Evolutionary conservation across 2,329 filamentous ascomycete genomes (phyloP).

Genomic region (Xylaria sp.): DNA sequence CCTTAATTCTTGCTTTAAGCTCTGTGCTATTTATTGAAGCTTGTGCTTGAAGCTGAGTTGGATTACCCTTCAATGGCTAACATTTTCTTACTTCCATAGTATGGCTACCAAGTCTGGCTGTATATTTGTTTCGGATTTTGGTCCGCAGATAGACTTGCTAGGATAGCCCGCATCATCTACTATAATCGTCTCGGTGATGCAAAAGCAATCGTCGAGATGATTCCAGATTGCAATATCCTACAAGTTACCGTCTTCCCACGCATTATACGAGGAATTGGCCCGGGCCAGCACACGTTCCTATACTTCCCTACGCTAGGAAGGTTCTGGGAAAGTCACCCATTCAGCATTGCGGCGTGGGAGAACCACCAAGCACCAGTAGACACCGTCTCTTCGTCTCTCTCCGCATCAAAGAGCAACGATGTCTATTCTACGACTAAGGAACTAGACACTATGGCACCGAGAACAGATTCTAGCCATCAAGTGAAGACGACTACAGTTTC

Average conservation of each 20-base stretch:
- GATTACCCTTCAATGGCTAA: background rate
- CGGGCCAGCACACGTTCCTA: conserved; percentile 40
- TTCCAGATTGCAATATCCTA: conserved; percentile 36
- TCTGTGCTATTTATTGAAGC: background rate
- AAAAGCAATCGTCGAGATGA: conserved; percentile 30
- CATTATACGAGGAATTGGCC: conserved; percentile 22
- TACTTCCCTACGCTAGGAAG: conserved; percentile 40
- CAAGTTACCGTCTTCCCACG: conserved; percentile 40
- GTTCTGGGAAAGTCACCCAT: conserved; percentile 47
- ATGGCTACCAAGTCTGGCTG: conserved; percentile 47
- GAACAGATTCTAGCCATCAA: conserved; percentile 1
- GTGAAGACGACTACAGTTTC: background rate
- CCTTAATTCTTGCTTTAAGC: background rate
- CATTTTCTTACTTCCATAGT: conserved; percentile 10
- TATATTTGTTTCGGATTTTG: conserved; percentile 45
- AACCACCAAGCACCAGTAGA: background rate
- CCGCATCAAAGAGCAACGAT: conserved; percentile 3
- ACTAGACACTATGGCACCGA: background rate
- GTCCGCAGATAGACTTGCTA: conserved; percentile 42
- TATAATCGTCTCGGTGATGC: conserved; percentile 40
- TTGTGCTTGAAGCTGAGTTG: background rate
- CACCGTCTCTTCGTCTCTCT: conserved; percentile 2
- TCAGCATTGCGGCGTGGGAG: conserved; percentile 43
- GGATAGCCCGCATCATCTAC: conserved; percentile 38
- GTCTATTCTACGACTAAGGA: conserved; percentile 1